phyloP scores from a whole-genome alignment of 2,329 filamentous ascomycete genomes.

The Cercospora nicotianae region DNA sequence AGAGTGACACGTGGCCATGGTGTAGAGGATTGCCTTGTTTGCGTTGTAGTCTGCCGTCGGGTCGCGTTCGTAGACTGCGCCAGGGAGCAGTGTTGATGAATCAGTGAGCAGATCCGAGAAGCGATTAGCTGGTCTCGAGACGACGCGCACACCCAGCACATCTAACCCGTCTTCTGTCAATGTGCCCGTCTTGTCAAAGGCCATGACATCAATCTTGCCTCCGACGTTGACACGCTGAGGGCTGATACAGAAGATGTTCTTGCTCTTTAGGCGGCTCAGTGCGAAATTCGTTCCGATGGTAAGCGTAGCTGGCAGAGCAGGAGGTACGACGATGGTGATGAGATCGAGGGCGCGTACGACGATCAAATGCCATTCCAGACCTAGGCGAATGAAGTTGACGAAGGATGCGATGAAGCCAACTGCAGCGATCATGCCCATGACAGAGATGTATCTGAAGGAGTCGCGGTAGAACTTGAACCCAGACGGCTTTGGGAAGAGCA shows the following conservation, averaged over 20 bases:
- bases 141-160: conserved; percentile 82
- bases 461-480: conserved; percentile 99
- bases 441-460: conserved; percentile 95
- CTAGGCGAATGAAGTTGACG: conserved; percentile 85
- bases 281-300: conserved; percentile 98
- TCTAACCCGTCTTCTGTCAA: conserved; percentile 95
- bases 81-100: conserved; percentile 59
- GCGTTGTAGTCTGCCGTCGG: conserved; percentile 60
- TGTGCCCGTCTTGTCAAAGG: conserved; percentile 99
- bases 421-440: conserved; percentile 85
- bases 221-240: conserved; percentile 96
- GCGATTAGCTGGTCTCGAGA: conserved; percentile 60
- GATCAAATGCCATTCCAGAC: conserved; percentile 83
- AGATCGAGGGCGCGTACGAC: conserved; percentile 88
- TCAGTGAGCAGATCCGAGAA: conserved; percentile 78
- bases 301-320: conserved; percentile 87
- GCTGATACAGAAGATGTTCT: conserved; percentile 95
- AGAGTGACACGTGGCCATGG: conserved; percentile 97
- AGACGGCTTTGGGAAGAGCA: conserved; percentile 97
- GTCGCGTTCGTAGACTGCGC: conserved; percentile 57
- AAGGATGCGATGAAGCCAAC: conserved; percentile 89
- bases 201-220: conserved; percentile 92
- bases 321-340: conserved; percentile 96
- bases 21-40: conserved; percentile 75
- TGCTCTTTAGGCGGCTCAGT: conserved; percentile 77